phyloP scores from a whole-genome alignment of 495 filamentous ascomycete genomes.

The Aspergillus biplanus region DNA sequence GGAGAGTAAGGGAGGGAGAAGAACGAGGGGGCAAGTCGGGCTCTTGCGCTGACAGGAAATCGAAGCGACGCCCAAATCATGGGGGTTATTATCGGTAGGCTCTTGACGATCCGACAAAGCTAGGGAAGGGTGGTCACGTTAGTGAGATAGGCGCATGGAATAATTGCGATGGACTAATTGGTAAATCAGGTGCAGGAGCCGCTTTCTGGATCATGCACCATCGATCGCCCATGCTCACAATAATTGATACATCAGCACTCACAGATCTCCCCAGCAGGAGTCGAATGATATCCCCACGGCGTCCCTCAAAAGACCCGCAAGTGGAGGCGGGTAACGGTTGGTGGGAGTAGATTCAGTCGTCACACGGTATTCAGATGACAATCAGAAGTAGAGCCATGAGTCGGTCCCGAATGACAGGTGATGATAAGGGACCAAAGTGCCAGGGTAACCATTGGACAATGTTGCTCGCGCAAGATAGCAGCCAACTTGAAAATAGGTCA shows the following conservation, averaged over 20 bases:
- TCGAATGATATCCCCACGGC: slow-evolving; percentile 23
- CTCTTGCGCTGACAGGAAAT: background rate
- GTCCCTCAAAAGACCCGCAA: slow-evolving; percentile 25
- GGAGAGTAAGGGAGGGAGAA: slow-evolving; percentile 8
- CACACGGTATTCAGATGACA: slow-evolving; percentile 4
- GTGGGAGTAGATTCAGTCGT: slow-evolving; percentile 11
- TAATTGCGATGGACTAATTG: slow-evolving; percentile 3
- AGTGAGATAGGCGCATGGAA: slow-evolving; percentile 16
- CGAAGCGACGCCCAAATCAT: slow-evolving; percentile 15
- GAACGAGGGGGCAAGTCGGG: background rate
- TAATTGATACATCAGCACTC: slow-evolving; percentile 8
- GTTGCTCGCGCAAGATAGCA: slow-evolving; percentile 3
- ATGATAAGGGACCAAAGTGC: slow-evolving; percentile 12
- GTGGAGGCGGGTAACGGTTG: slow-evolving; percentile 25
- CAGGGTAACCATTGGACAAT: slow-evolving; percentile 10
- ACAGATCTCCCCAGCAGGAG: slow-evolving; percentile 14
- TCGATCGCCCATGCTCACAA: slow-evolving; percentile 8
- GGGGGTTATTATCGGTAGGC: background rate
- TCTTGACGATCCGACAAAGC: slow-evolving; percentile 8
- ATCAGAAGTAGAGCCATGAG: slow-evolving; percentile 2
- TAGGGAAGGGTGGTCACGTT: slow-evolving; percentile 14
- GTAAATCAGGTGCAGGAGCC: slow-evolving; percentile 7
- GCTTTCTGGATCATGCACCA: slow-evolving; percentile 3
- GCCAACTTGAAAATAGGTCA: background rate
- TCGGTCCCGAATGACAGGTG: background rate